Evolutionary conservation across 768 basidiomycete species (phyloP).

Genomic region (Tubosaeta sp.): DNA sequence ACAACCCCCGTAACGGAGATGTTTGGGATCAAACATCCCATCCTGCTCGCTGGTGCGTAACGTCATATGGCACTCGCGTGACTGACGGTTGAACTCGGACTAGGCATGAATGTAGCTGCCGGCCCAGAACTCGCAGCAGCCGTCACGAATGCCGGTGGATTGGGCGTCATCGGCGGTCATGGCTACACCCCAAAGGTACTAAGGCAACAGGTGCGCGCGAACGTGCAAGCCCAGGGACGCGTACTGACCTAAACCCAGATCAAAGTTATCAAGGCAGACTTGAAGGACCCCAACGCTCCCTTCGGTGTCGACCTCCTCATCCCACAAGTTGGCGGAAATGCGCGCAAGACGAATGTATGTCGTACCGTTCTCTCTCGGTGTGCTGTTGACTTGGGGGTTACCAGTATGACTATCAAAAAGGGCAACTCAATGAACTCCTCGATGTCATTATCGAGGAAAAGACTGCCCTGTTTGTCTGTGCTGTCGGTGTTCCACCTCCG

Average conservation of each 20-base stretch:
- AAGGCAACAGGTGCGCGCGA: conserved; percentile 60
- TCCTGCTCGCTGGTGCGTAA: conserved; percentile 69
- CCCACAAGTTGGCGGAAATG: conserved; percentile 81
- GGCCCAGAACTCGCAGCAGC: conserved; percentile 87
- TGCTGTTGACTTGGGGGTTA: neutral
- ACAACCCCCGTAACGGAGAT: conserved; percentile 84
- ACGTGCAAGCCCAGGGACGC: neutral
- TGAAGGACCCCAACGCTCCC: conserved; percentile 71
- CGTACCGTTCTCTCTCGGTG: neutral
- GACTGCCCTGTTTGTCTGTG: conserved; percentile 83
- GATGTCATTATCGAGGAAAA: conserved; percentile 93
- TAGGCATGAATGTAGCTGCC: conserved; percentile 64
- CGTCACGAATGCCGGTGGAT: conserved; percentile 89
- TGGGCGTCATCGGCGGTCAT: conserved; percentile 90
- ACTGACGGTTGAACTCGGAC: neutral
- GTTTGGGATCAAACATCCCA: conserved; percentile 85
- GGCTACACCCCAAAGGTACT: conserved; percentile 83
- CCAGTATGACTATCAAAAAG: conserved; percentile 87
- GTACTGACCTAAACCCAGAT: conserved; percentile 44
- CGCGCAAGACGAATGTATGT: conserved; percentile 85
- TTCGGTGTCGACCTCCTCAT: conserved; percentile 92
- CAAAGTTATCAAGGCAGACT: conserved; percentile 61
- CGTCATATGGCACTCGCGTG: conserved; percentile 32
- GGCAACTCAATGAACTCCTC: conserved; percentile 76
- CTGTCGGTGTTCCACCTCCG: conserved; percentile 82